Evolutionary conservation across 2,329 filamentous ascomycete species (phyloP).

Genomic region (Scedosporium boydii): DNA sequence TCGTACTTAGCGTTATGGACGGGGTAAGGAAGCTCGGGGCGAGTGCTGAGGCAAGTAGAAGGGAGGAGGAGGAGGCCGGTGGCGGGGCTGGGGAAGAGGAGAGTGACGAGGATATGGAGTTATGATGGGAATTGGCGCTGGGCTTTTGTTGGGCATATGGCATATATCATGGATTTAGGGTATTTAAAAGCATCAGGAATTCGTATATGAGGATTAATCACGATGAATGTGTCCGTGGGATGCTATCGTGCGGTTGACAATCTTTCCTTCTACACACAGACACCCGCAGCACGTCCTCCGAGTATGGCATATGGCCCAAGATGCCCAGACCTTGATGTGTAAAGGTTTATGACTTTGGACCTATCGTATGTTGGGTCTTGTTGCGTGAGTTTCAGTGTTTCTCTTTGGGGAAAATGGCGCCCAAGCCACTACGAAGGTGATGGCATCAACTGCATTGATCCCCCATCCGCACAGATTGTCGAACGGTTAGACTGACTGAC

Average conservation of each 20-base stretch:
- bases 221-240: neutral
- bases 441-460: too few species aligned
- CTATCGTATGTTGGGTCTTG: too few species aligned
- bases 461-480: too few species aligned
- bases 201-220: neutral
- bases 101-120: conserved; percentile 42
- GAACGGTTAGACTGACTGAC: too few species aligned
- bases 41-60: conserved; percentile 65
- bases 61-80: conserved; percentile 61
- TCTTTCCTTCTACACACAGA: neutral
- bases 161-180: conserved; percentile 1
- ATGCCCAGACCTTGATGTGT: too few species aligned
- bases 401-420: too few species aligned
- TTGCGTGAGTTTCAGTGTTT: too few species aligned
- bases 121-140: neutral
- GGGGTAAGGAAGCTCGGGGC: conserved; percentile 76
- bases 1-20: conserved; percentile 79
- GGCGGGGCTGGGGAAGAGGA: conserved; percentile 55
- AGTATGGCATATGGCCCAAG: too few species aligned
- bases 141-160: neutral
- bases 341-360: too few species aligned
- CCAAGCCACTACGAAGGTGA: too few species aligned
- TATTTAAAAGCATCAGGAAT: neutral
- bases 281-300: too few species aligned
- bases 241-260: neutral